Evolutionary conservation across 2,329 filamentous ascomycete genomes (phyloP), one percentile per base, ranked within the genome.

Genomic region (Arthrinium puccinioides): DNA sequence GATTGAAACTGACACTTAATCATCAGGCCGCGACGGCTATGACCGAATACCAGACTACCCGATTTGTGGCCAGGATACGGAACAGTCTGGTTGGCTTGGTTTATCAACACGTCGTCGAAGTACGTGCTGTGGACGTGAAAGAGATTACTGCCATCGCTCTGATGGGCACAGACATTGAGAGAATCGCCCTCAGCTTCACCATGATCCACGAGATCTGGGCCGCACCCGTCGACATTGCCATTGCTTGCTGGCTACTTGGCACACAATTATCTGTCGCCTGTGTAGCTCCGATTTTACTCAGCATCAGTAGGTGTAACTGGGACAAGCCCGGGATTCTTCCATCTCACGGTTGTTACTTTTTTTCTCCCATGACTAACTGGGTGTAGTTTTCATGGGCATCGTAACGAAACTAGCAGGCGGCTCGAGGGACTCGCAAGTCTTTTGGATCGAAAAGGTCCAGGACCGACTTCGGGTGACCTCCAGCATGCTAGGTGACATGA

Each of bases 381-480:
- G 23, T 6, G 6, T 16, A 27, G 30, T 37, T 25, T 52, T 49
- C 16, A 43, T 53, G 11, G 35, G 37, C 3, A 39, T 40, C 3
- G 50, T 46, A 2, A 43, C 47, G 1, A 38, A 44, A 14, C 18
- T 55, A 13, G 27, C 43, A 11, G 39, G 24, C 16, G 36, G 38
- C 5, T 40, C 43, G 9, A 50, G 38, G 19, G 43, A 21, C 10
- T 58, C 45, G 21, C 56, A 51, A 43, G 56, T 42, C 47, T 44
- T 51, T 1, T 70, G 66, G 67, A 60, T 66, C 23, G 59, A 63
- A 32, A 59, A 53, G 19, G 63, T 70, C 10, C 60, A 70, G 46
- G 53, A 59, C 26, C 61, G 67, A 5, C 57, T 70, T 5, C 54
- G 58, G 5, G 52, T 61, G 4, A 70, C 66, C 0, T 52, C 57